Evolutionary conservation across 2,329 filamentous ascomycete species (phyloP).

Genomic region (Colletotrichum shisoi): DNA sequence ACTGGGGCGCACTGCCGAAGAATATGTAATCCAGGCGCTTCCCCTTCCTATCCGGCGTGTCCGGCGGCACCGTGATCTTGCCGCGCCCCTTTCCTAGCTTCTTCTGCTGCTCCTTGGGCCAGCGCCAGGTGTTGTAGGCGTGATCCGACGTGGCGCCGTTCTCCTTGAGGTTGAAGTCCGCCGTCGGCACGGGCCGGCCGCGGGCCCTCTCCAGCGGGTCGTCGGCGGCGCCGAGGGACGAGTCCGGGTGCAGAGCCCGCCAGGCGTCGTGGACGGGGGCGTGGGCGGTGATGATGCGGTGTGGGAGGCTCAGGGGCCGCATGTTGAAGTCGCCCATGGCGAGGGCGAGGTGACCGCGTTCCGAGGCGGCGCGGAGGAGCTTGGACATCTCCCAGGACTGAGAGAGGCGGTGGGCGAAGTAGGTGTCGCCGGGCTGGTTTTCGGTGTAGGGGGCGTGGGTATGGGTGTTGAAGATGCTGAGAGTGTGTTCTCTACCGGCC

Average conservation of each 20-base stretch:
- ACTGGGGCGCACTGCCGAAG: slow-evolving; percentile 58
- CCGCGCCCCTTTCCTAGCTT: slow-evolving; percentile 70
- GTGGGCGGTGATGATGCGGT: slow-evolving; percentile 81
- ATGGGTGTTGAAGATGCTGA: slow-evolving; percentile 89
- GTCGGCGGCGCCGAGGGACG: slow-evolving; percentile 76
- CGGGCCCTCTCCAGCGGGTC: slow-evolving; percentile 73
- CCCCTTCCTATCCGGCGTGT: slow-evolving; percentile 74
- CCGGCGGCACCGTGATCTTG: slow-evolving; percentile 67
- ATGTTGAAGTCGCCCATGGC: slow-evolving; percentile 97
- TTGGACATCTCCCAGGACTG: slow-evolving; percentile 97
- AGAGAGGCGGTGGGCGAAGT: slow-evolving; percentile 86
- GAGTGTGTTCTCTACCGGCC: slow-evolving; percentile 64
- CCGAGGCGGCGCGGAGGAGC: slow-evolving; percentile 80
- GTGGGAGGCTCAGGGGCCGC: slow-evolving; percentile 84
- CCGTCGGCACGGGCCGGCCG: slow-evolving; percentile 73
- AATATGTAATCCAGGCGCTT: slow-evolving; percentile 97
- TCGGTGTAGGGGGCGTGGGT: slow-evolving; percentile 85
- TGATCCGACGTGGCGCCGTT: slow-evolving; percentile 91
- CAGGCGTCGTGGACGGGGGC: slow-evolving; percentile 83
- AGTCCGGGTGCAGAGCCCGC: slow-evolving; percentile 83
- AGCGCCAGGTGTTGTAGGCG: slow-evolving; percentile 91
- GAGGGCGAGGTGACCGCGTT: slow-evolving; percentile 82
- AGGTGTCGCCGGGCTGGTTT: slow-evolving; percentile 78
- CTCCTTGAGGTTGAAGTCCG: slow-evolving; percentile 76
- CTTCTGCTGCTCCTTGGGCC: slow-evolving; percentile 76